These are phyloP conservation scores for Exophiala spinifera DNA, from an alignment of 2,329 filamentous ascomycete species.

Conservation along the genomic window DNA sequence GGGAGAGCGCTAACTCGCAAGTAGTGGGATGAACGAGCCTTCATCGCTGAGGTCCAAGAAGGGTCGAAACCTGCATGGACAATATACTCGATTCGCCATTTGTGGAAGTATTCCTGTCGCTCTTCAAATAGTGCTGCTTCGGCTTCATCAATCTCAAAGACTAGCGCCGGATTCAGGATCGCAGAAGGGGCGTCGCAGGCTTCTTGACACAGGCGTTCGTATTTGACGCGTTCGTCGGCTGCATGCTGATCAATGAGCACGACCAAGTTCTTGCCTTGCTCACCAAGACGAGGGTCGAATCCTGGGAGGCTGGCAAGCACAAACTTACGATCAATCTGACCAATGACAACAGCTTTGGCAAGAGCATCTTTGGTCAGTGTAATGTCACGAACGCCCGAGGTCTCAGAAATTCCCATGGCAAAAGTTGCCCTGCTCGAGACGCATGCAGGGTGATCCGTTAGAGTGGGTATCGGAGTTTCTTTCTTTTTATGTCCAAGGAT, in stretches of 20 bases:
- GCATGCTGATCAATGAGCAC: conserved; percentile 91
- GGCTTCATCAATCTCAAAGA: conserved; percentile 60
- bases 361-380: conserved; percentile 45
- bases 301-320: conserved; percentile 63
- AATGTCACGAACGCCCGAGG: background rate
- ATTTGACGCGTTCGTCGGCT: conserved; percentile 79
- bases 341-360: conserved; percentile 61
- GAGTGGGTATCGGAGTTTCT: background rate
- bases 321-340: conserved; percentile 88
- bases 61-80: conserved; percentile 29
- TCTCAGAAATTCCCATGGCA: background rate
- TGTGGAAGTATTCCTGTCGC: conserved; percentile 56
- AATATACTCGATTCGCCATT: conserved; percentile 74
- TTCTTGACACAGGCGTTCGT: conserved; percentile 68
- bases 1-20: conserved; percentile 63
- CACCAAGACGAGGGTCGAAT: conserved; percentile 1
- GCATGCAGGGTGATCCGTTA: background rate
- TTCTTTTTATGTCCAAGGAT: background rate
- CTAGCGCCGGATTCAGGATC: conserved; percentile 51
- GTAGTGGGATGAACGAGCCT: background rate
- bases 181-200: conserved; percentile 44
- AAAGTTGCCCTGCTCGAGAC: background rate
- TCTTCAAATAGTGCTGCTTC: conserved; percentile 61
- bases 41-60: background rate
- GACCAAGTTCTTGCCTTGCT: conserved; percentile 44